A percentile compares a stretch with the other conserved stretches of the same genome.
Evolutionary conservation across 768 basidiomycete genomes (phyloP).

Genomic region (Serendipita indica): DNA sequence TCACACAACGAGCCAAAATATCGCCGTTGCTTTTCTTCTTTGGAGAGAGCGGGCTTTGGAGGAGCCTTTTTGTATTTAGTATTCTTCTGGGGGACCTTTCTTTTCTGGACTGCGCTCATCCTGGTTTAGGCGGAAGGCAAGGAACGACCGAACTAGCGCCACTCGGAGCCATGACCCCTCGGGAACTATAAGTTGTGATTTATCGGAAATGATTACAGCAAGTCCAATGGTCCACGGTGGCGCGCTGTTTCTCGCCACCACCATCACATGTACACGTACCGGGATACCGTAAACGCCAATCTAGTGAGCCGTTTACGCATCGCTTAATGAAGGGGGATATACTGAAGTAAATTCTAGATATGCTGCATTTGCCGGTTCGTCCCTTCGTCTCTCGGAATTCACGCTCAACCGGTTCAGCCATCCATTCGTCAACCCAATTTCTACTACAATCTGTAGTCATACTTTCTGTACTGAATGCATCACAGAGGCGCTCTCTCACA

Average conservation of each 20-base stretch:
- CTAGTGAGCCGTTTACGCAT: slow-evolving; percentile 33
- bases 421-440: slow-evolving; percentile 64
- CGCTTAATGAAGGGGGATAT: background rate
- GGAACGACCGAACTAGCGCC: background rate
- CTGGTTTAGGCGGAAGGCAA: background rate
- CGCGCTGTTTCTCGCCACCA: background rate
- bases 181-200: background rate
- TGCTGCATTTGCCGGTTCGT: slow-evolving; percentile 64
- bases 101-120: background rate
- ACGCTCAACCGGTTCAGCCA: slow-evolving; percentile 26
- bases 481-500: slow-evolving; percentile 46
- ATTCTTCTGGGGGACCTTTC: background rate
- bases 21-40: slow-evolving; percentile 32
- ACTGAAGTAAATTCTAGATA: slow-evolving; percentile 29
- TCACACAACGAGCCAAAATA: slow-evolving; percentile 68
- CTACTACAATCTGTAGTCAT: slow-evolving; percentile 61
- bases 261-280: slow-evolving; percentile 33
- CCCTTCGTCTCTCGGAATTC: slow-evolving; percentile 5
- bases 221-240: background rate
- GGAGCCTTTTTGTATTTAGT: background rate
- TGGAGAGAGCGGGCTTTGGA: slow-evolving; percentile 18
- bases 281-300: slow-evolving; percentile 48
- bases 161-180: background rate
- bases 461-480: slow-evolving; percentile 84
- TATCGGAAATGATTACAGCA: background rate